Conservation (phyloP, 2,329 filamentous ascomycete species). For the Berkeleyomyces basicola region DNA sequence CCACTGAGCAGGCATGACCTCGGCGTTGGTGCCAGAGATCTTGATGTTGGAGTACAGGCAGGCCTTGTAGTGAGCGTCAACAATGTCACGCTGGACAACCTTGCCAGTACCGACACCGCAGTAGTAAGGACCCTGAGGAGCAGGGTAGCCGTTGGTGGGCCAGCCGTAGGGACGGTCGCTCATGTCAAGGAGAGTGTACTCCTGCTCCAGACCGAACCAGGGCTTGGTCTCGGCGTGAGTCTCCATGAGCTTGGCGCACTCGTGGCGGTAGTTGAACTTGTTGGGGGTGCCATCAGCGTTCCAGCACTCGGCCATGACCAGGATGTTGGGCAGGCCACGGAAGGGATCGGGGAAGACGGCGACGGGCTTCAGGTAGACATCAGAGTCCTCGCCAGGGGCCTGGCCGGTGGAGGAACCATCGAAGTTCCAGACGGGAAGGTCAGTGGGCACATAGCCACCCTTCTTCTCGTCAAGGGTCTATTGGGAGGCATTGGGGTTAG, state of each 20-base stretch:
- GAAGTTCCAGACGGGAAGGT: conserved; percentile 40
- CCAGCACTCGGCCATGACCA: conserved; percentile 91
- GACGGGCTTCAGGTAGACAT: conserved; percentile 87
- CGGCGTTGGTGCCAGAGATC: conserved; percentile 96
- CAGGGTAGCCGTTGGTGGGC: conserved; percentile 60
- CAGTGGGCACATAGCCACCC: conserved; percentile 28
- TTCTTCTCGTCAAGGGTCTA: conserved; percentile 35
- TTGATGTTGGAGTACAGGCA: conserved; percentile 72
- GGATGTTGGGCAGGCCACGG: conserved; percentile 76
- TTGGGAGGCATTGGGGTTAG: not conserved
- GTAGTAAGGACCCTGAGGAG: conserved; percentile 86
- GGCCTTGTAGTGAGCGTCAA: conserved; percentile 48
- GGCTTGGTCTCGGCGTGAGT: conserved; percentile 65
- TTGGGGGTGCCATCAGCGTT: conserved; percentile 88
- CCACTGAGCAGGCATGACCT: conserved; percentile 98
- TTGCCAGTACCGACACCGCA: conserved; percentile 85
- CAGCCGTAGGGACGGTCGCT: conserved; percentile 75
- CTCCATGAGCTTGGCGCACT: conserved; percentile 80
- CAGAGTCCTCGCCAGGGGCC: conserved; percentile 87
- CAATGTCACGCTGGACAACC: conserved; percentile 95
- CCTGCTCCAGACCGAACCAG: conserved; percentile 97
- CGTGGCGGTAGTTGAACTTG: conserved; percentile 96
- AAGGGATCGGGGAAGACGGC: conserved; percentile 87
- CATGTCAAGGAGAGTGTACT: conserved; percentile 68
- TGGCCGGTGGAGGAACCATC: conserved; percentile 79